These are phyloP conservation scores for Amphicarpaea edgeworthii DNA, from an alignment of 306 rosid genomes.

Conservation along the genomic window DNA sequence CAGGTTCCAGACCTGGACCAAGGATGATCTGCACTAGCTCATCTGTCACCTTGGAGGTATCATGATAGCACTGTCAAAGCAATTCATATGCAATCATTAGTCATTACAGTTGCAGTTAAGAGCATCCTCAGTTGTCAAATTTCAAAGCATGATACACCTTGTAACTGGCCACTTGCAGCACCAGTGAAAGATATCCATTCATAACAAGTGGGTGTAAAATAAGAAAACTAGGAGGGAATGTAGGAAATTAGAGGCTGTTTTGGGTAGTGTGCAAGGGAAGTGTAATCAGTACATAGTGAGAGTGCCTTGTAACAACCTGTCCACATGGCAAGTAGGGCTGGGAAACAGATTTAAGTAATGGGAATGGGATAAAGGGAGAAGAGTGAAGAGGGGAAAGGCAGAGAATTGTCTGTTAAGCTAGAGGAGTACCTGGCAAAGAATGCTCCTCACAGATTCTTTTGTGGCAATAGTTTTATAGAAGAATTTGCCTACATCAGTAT, in stretches of 20 bases:
- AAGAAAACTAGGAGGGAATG: conserved; percentile 16
- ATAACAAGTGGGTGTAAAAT: not conserved
- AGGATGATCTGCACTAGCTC: conserved; percentile 87
- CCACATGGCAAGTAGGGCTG: not conserved
- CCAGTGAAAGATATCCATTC: conserved; percentile 17
- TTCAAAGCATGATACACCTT: conserved; percentile 30
- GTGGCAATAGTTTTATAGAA: conserved; percentile 78
- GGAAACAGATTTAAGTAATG: not conserved
- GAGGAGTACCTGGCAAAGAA: conserved; percentile 84
- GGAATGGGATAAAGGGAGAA: not conserved
- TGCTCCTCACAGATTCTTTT: conserved; percentile 77
- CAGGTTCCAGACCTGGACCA: conserved; percentile 91
- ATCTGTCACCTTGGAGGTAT: conserved; percentile 85
- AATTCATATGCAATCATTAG: conserved; percentile 40
- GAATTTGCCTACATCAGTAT: conserved; percentile 74
- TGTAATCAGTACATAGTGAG: not conserved
- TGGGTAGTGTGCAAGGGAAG: not conserved
- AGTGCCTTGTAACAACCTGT: not conserved
- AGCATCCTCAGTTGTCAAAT: conserved; percentile 25
- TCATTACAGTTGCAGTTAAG: conserved; percentile 23
- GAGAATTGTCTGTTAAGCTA: conserved; percentile 6
- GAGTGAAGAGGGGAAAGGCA: not conserved
- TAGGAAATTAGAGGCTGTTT: not conserved
- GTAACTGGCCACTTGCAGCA: conserved; percentile 11
- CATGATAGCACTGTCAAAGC: conserved; percentile 86